A percentile compares a stretch with the other conserved stretches of the same genome.
phyloP scores from a whole-genome alignment of 208 protist genomes.

The Trypanosomatidae sp. region DNA sequence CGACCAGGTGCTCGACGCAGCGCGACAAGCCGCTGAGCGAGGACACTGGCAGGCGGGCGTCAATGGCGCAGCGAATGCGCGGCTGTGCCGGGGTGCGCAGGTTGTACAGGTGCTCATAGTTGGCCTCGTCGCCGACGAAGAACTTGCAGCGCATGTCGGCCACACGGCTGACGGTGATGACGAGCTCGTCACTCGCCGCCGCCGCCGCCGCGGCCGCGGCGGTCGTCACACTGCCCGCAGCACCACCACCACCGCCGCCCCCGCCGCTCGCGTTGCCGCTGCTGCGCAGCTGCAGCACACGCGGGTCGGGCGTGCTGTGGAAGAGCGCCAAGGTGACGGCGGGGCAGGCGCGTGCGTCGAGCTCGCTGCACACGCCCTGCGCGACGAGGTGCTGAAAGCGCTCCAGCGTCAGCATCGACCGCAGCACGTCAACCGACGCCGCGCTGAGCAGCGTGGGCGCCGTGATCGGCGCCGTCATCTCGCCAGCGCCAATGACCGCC shows the following conservation, averaged over 20 bases:
- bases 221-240: no score
- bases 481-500: slow-evolving; percentile 44
- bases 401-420: slow-evolving; percentile 72
- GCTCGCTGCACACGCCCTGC: slow-evolving; percentile 49
- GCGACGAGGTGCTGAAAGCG: slow-evolving; percentile 69
- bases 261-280: no score
- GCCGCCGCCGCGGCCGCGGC: no score
- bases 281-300: slow-evolving; percentile 55
- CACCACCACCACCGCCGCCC: no score
- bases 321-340: slow-evolving; percentile 74
- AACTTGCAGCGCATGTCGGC: slow-evolving; percentile 61
- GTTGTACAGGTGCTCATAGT: slow-evolving; percentile 75
- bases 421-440: slow-evolving; percentile 74
- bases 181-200: slow-evolving; percentile 27
- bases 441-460: slow-evolving; percentile 52
- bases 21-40: slow-evolving; percentile 35
- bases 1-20: slow-evolving; percentile 59
- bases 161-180: slow-evolving; percentile 57
- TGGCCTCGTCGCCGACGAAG: slow-evolving; percentile 35
- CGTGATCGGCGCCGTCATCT: slow-evolving; percentile 76
- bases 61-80: slow-evolving; percentile 43
- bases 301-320: slow-evolving; percentile 67
- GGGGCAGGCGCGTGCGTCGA: slow-evolving; percentile 33
- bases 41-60: slow-evolving; percentile 12
- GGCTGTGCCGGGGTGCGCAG: slow-evolving; percentile 50